A percentile compares a stretch with the other conserved stretches of the same genome.
Evolutionary conservation across 1,284 basidiomycete species (phyloP).

Genomic region (Rhodotorula sp.): DNA sequence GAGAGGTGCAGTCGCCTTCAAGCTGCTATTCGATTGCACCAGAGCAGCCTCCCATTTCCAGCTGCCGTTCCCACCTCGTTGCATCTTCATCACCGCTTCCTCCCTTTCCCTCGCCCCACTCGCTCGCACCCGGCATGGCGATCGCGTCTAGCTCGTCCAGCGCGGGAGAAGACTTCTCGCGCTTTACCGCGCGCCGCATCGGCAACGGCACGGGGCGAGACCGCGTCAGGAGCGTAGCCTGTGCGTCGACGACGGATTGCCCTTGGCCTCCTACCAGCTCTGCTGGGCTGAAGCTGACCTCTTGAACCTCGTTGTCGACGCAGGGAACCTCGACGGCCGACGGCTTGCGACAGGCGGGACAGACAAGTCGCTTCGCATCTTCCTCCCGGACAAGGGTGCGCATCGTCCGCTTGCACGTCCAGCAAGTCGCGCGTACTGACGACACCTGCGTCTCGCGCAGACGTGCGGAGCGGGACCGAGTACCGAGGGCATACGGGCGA

Average conservation of each 20-base stretch:
- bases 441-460: not conserved
- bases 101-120: not conserved
- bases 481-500: slow-evolving; percentile 38
- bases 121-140: not conserved
- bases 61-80: not conserved
- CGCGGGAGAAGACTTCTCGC: slow-evolving; percentile 17
- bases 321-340: slow-evolving; percentile 41
- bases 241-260: slow-evolving; percentile 10
- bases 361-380: slow-evolving; percentile 34
- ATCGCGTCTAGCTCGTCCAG: not conserved
- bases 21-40: too few relatives aligned
- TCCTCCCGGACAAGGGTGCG: slow-evolving; percentile 40
- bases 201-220: slow-evolving; percentile 17
- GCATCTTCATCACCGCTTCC: not conserved
- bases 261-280: not conserved
- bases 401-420: not conserved
- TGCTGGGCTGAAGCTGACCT: too few relatives aligned
- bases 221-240: slow-evolving; percentile 28
- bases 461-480: slow-evolving; percentile 24
- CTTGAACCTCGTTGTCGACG: too few relatives aligned
- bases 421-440: not conserved
- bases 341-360: slow-evolving; percentile 31
- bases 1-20: too few relatives aligned
- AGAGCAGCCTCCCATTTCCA: not conserved
- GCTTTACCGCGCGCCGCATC: slow-evolving; percentile 15